These are phyloP conservation scores for Syzygium jambos DNA, from an alignment of 345 rosid species.

Conservation along the genomic window DNA sequence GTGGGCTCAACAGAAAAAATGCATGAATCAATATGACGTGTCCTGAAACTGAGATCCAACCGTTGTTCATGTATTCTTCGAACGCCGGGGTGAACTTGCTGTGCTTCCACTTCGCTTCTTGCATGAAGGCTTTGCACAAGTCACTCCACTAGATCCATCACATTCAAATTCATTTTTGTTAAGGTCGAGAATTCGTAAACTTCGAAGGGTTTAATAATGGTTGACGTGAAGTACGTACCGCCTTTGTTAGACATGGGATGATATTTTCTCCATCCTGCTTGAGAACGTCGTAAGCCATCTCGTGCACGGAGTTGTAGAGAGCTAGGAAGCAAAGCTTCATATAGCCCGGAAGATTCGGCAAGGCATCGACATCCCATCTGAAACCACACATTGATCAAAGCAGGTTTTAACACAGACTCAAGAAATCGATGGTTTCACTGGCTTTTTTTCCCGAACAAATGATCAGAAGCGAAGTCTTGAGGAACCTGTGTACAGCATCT, in stretches of 20 bases:
- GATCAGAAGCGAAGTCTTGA: background rate
- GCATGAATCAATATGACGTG: conserved; percentile 9
- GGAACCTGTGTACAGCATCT: conserved; percentile 21
- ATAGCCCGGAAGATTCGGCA: conserved; percentile 19
- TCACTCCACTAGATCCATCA: conserved; percentile 29
- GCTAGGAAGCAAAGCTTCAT: conserved; percentile 38
- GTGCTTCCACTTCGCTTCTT: conserved; percentile 31
- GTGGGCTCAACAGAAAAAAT: background rate
- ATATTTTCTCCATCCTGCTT: conserved; percentile 13
- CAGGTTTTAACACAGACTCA: background rate
- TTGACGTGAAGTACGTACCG: conserved; percentile 1
- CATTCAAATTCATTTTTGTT: background rate
- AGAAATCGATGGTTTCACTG: background rate
- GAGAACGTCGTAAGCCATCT: conserved; percentile 28
- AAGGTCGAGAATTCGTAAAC: background rate
- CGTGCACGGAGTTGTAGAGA: conserved; percentile 27
- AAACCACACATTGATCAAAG: background rate
- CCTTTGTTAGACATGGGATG: conserved; percentile 17
- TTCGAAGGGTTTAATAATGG: background rate
- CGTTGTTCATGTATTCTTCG: conserved; percentile 31
- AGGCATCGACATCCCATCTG: conserved; percentile 39
- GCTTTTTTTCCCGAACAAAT: background rate
- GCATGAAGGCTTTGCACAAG: conserved; percentile 23
- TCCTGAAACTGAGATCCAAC: conserved; percentile 24
- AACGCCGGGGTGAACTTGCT: conserved; percentile 12